Evolutionary conservation across 768 basidiomycete genomes (phyloP), one percentile per base, ranked within the genome.

Genomic region (Amanita subjunquillea): DNA sequence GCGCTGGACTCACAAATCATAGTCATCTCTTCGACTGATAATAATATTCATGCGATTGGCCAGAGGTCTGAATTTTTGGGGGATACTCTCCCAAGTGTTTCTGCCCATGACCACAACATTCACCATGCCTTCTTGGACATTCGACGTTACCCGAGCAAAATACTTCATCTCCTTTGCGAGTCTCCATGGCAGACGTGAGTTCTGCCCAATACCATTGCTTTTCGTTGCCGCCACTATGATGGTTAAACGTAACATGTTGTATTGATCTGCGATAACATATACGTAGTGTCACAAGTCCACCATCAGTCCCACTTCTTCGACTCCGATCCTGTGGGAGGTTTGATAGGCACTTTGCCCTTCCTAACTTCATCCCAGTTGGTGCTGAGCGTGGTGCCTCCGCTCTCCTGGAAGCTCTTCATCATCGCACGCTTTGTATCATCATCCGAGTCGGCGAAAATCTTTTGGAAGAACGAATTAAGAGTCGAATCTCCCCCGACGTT

Each of bases 11-110:
- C 64, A 91, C 90, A 87, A 63, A 54, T 79, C 66, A 58, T 83
- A 87, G 43, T 70, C 67, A 23, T 62, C 40, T 58, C 83, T 79
- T 46, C 77, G 73, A 66, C 80, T 85, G 54, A 94, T 68, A 53
- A 99, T 82, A 23, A 94, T 64, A 62, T 98, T 99, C 51, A 76
- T 51, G 47, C 96, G 75, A 41, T 76, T 77, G 39, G 77, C 72
- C 17, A 99, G 75, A 4, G 96, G 96, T 56, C 87, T 75, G 68
- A 86, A 88, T 64, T 82, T 88, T 17, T 62, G 57, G 6, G 96
- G 95, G 51, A 99, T 97, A 64, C 90, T 90, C 69, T 97, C 92
- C 96, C 96, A 99, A 12, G 93, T 95, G 62, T 89, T 92, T 52
- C 95, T 77, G 10, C 96, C 96, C 95, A 99, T 97, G 51, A 97